Evolutionary conservation across 805 yeast species (phyloP), one percentile per base, ranked within the genome.

Genomic region (Debaryomyces prosopidis): DNA sequence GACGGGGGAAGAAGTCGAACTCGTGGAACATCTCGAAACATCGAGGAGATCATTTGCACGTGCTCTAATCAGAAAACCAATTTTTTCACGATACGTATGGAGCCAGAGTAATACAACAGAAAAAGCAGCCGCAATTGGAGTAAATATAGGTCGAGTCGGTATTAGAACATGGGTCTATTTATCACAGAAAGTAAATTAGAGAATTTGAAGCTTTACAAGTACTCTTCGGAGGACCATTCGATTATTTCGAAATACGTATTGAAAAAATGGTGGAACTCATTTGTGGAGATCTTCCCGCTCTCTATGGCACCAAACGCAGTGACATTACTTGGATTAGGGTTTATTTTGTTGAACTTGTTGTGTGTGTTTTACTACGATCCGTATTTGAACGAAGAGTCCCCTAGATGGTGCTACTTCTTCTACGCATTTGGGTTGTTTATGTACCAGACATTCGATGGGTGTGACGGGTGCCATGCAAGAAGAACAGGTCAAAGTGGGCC

Each of bases 401-500:
- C 98, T 5, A 63, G 77, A 28, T 88, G 95, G 96, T 77, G 84
- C 14, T 88, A 86, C 61, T 77, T 79, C 53, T 69, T 84, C 37
- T 87, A 88, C 62, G 97, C 95, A 0, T 59, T 87, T 50, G 92
- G 96, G 5, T 68, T 91, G 53, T 90, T 91, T 60, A 71, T 90
- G 77, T 91, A 91, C 65, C 98, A 91, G 63, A 91, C 97, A 0
- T 89, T 91, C 63, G 98, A 91, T 65, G 96, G 96, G 0, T 87
- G 96, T 65, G 98, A 91, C 65, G 98, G 98, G 4, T 79, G 87
- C 51, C 98, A 91, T 64, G 97, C 97, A 18, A 82, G 98, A 60
- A 81, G 92, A 59, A 91, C 97, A 1, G 96, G 95, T n/a, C 95
- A 89, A 65, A 80, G 89, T 50, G 94, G 97, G 2, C 97, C 98